Evolutionary conservation across 176 grass and related monocot genomes (phyloP), one percentile per base, ranked within the genome.

Genomic region (Typha latifolia): DNA sequence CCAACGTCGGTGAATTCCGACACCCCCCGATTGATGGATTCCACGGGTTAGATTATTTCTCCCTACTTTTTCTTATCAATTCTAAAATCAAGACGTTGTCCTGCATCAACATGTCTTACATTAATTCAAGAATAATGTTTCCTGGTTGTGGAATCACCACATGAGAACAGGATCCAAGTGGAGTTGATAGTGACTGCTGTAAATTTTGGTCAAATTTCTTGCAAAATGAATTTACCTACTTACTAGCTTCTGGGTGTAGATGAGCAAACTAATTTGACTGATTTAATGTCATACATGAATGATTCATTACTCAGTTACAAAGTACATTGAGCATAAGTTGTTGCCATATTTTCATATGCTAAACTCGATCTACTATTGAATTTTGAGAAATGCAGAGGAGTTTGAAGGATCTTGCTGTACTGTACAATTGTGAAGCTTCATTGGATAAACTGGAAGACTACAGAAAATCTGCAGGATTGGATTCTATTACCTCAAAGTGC

Each of bases 351-450:
- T 49, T 21, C 66, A 51, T 69, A 12, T 13, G 8, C 10, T 4
- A 15, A n/a, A 16, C 20, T 19, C 16, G 69, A 79, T 67, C 32
- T 61, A 61, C 19, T 49, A 0, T 64, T 71, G 7, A 63, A 71
- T 62, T 31, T 55, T 43, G 49, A 59, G 20, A 72, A 74, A 49
- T 77, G 79, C 85, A 97, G 93, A 92, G 93, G 52, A 97, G 89
- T 66, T 48, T 97, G 66, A 97, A 86, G 85, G 93, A 97, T 52
- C 79, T 92, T 63, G 85, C 85, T 64, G 81, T 61, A 7, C 13
- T 97, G 56, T 97, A 92, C 73, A 73, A 78, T 52, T 97, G 93
- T 2, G 78, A 87, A 56, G 64, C 72, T 52, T 81, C 73, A 14
- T 72, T 97, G 70, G 79, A 80, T 14, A 80, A 81, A 78, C 69